A percentile compares a stretch with the other conserved stretches of the same genome.
phyloP scores from a whole-genome alignment of 2,329 filamentous ascomycete genomes.

The Pestalotiopsis sp. region DNA sequence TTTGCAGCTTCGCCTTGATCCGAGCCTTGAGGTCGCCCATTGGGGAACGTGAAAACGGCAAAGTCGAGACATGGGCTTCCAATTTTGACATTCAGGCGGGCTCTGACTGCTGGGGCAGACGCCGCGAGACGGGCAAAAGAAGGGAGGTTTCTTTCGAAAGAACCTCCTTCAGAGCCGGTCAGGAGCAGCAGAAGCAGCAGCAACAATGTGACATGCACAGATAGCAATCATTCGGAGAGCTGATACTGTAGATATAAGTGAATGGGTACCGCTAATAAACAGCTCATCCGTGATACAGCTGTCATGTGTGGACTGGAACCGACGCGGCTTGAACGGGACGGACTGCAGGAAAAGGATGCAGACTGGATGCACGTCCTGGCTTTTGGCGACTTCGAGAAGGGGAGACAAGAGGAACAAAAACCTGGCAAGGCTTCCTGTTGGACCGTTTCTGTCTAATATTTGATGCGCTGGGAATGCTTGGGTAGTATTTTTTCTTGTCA shows the following conservation, averaged over 20 bases:
- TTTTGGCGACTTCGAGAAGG: not conserved
- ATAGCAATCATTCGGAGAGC: not conserved
- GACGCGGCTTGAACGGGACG: slow-evolving; percentile 3
- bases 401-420: not conserved
- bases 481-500: slow-evolving; percentile 4
- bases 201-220: slow-evolving; percentile 11
- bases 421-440: not conserved
- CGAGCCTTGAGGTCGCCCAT: slow-evolving; percentile 20
- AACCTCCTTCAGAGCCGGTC: not conserved
- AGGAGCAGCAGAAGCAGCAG: slow-evolving; percentile 5
- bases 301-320: not conserved
- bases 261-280: not conserved
- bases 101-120: not conserved
- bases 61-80: slow-evolving; percentile 15
- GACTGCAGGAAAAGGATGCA: not conserved
- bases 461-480: not conserved
- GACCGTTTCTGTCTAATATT: not conserved
- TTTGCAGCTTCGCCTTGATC: slow-evolving; percentile 17
- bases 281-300: slow-evolving; percentile 1
- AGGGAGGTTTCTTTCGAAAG: not conserved
- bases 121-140: not conserved
- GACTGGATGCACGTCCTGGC: not conserved
- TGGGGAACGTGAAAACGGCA: not conserved
- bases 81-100: slow-evolving; percentile 6
- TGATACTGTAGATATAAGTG: not conserved